phyloP scores from a whole-genome alignment of 768 basidiomycete species.

The Suillus americanus region DNA sequence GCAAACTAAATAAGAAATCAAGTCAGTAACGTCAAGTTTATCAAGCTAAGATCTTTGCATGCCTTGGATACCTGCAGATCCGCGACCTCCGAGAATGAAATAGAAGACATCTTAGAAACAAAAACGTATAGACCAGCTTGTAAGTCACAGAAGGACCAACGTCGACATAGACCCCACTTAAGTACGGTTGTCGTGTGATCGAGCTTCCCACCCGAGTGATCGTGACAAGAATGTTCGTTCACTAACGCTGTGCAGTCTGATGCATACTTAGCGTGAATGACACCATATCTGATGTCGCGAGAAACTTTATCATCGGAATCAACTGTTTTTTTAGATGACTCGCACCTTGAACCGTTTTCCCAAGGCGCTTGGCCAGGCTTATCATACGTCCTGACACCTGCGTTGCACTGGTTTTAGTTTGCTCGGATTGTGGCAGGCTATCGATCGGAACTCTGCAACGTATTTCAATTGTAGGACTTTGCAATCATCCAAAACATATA shows the following conservation, averaged over 20 bases:
- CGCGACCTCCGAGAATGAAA: conserved; percentile 3
- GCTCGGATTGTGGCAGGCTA: not conserved
- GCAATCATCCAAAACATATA: not conserved
- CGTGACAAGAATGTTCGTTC: not conserved
- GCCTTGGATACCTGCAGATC: conserved; percentile 18
- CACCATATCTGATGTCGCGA: too few relatives aligned
- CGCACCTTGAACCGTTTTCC: not conserved
- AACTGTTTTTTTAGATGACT: not conserved
- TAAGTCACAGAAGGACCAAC: not conserved
- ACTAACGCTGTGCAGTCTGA: not conserved
- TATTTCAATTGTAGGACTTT: not conserved
- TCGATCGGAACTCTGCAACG: not conserved
- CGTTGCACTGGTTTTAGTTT: not conserved
- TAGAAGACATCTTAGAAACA: not conserved
- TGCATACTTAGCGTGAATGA: not conserved
- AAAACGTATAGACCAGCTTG: not conserved
- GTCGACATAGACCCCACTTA: not conserved
- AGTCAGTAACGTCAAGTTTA: not conserved
- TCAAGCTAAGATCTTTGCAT: not conserved
- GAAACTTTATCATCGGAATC: not conserved
- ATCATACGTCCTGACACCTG: not conserved
- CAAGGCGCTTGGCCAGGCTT: not conserved
- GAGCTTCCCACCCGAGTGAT: not conserved
- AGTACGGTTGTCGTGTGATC: not conserved
- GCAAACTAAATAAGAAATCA: conserved; percentile 11